Conservation (phyloP, 2,329 filamentous ascomycete species). For the Scytalidium sp. region DNA sequence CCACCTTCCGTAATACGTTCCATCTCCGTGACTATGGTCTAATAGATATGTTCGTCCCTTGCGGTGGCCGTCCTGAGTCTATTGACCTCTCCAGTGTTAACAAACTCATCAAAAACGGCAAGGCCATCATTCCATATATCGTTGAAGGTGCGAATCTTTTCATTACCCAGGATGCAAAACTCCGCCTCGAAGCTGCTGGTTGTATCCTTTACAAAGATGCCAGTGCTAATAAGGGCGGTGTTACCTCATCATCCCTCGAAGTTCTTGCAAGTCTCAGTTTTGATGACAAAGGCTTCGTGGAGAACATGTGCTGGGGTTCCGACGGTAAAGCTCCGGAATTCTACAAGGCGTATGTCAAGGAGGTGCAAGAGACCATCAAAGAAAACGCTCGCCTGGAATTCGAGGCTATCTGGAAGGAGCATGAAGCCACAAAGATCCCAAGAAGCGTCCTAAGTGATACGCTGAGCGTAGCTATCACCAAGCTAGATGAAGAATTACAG, state of each 20-base stretch:
- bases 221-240: slow-evolving; percentile 96
- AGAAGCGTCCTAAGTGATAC: slow-evolving; percentile 89
- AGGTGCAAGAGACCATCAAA: slow-evolving; percentile 87
- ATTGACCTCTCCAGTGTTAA: slow-evolving; percentile 87
- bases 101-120: slow-evolving; percentile 87
- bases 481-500: slow-evolving; percentile 93
- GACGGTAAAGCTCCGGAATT: slow-evolving; percentile 80
- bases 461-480: slow-evolving; percentile 90
- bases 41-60: slow-evolving; percentile 91
- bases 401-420: slow-evolving; percentile 96
- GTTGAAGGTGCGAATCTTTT: slow-evolving; percentile 98
- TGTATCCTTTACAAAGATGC: slow-evolving; percentile 97
- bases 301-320: slow-evolving; percentile 88
- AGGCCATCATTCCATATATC: slow-evolving; percentile 85
- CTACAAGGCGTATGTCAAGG: slow-evolving; percentile 88
- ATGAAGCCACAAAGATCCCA: slow-evolving; percentile 74
- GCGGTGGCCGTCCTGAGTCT: slow-evolving; percentile 92
- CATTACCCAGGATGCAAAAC: slow-evolving; percentile 97
- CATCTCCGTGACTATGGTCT: slow-evolving; percentile 76
- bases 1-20: slow-evolving; percentile 95
- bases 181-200: slow-evolving; percentile 91
- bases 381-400: slow-evolving; percentile 93
- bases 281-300: slow-evolving; percentile 80
- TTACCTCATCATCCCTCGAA: slow-evolving; percentile 94
- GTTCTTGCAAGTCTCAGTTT: slow-evolving; percentile 94